Evolutionary conservation across 805 yeast species (phyloP).

Genomic region (Kazachstania taianensis): DNA sequence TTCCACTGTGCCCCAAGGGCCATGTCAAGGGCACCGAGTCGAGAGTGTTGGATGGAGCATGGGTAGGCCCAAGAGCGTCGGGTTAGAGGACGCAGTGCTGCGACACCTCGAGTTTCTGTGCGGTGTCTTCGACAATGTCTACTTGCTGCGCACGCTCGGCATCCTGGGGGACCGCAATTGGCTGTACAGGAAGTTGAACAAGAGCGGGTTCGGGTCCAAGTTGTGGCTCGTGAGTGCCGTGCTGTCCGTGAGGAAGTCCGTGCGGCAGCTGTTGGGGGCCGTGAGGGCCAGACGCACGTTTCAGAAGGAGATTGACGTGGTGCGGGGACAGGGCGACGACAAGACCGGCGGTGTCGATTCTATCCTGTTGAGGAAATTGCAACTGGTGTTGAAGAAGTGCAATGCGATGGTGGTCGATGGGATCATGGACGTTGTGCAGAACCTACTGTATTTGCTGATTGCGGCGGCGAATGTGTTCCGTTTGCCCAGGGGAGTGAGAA

Average conservation of each 20-base stretch:
- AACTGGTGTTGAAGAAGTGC: slow-evolving; percentile 7
- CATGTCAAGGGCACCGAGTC: too few relatives aligned
- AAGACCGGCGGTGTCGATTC: slow-evolving; percentile 10
- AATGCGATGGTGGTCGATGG: slow-evolving; percentile 10
- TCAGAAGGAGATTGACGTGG: slow-evolving; percentile 8
- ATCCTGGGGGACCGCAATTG: slow-evolving; percentile 19
- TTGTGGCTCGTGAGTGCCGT: slow-evolving; percentile 23
- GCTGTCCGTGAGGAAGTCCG: slow-evolving; percentile 15
- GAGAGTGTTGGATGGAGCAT: too few relatives aligned
- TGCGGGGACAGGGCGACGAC: background rate
- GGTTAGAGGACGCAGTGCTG: slow-evolving; percentile 16
- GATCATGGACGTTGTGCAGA: slow-evolving; percentile 21
- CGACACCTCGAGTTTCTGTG: slow-evolving; percentile 18
- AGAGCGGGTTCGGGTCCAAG: slow-evolving; percentile 22
- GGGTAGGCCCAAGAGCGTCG: too few relatives aligned
- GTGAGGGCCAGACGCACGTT: slow-evolving; percentile 10
- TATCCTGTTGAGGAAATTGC: slow-evolving; percentile 14
- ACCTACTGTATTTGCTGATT: slow-evolving; percentile 16
- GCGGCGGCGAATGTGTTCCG: slow-evolving; percentile 14
- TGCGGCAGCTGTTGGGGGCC: slow-evolving; percentile 8
- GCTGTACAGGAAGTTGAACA: slow-evolving; percentile 18
- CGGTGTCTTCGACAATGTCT: slow-evolving; percentile 21
- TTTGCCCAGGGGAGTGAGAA: slow-evolving; percentile 5
- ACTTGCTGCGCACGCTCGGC: slow-evolving; percentile 22
- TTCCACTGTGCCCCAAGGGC: too few relatives aligned